Conservation (phyloP, 768 basidiomycete genomes). For the Termitomyces sp. region DNA sequence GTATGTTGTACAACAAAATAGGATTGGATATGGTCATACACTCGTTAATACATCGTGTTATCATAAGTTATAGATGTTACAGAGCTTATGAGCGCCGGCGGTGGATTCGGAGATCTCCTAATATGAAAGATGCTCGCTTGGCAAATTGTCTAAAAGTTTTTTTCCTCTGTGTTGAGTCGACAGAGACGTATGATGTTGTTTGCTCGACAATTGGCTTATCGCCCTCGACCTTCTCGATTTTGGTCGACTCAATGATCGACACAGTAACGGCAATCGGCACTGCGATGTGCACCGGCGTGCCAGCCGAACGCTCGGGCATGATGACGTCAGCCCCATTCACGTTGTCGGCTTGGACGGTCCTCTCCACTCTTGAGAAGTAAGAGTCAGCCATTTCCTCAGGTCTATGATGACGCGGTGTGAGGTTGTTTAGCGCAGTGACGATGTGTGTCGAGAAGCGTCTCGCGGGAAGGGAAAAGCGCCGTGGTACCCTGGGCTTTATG, state of each 20-base stretch:
- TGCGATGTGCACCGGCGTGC: neutral
- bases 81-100: neutral
- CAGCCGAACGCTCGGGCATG: neutral
- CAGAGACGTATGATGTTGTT: neutral
- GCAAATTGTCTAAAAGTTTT: neutral
- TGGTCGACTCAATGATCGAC: neutral
- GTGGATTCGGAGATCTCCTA: neutral
- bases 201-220: neutral
- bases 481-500: neutral
- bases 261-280: neutral
- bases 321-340: neutral
- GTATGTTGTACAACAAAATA: neutral
- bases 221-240: neutral
- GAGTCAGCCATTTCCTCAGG: neutral
- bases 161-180: neutral
- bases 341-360: neutral
- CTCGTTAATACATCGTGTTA: neutral
- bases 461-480: conserved; percentile 1
- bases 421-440: neutral
- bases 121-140: neutral
- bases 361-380: neutral
- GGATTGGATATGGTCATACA: neutral
- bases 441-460: neutral
- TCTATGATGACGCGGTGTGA: neutral
- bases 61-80: no score